Evolutionary conservation across 495 filamentous ascomycete genomes (phyloP).

Genomic region (Geoglossum glabrum): DNA sequence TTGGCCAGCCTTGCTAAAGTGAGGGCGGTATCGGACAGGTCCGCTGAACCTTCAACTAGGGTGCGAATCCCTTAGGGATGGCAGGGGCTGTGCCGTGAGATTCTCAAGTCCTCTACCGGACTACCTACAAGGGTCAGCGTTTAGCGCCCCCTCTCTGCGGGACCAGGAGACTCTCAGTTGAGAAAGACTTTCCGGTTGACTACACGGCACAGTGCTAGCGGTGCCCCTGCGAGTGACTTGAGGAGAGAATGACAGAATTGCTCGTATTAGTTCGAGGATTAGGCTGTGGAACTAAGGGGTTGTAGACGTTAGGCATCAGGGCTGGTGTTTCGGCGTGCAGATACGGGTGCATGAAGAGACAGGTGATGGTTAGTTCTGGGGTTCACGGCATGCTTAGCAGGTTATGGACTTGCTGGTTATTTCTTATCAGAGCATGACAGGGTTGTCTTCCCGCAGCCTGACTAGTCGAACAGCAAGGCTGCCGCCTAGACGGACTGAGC

Average conservation of each 20-base stretch:
- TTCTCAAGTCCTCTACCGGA: background rate
- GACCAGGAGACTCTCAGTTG: background rate
- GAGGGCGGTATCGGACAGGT: background rate
- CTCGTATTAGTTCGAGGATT: background rate
- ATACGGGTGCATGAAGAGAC: background rate
- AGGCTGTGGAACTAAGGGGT: background rate
- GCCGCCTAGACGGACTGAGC: background rate
- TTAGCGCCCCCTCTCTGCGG: background rate
- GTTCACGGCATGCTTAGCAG: background rate
- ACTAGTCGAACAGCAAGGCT: background rate
- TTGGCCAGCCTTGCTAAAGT: background rate
- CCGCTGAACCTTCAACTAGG: background rate
- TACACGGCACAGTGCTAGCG: background rate
- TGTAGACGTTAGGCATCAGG: too few relatives aligned
- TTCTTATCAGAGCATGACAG: background rate
- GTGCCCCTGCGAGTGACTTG: background rate
- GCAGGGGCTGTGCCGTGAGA: background rate
- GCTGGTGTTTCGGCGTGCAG: background rate
- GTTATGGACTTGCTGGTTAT: background rate
- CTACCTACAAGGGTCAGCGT: background rate
- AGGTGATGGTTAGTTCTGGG: background rate
- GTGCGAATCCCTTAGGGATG: background rate
- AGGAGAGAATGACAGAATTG: background rate
- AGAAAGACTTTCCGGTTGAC: background rate
- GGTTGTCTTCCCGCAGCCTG: background rate